These are phyloP conservation scores for Amaranthus hypochondriacus DNA, from an alignment of 148 eudicot genomes.

Conservation along the genomic window DNA sequence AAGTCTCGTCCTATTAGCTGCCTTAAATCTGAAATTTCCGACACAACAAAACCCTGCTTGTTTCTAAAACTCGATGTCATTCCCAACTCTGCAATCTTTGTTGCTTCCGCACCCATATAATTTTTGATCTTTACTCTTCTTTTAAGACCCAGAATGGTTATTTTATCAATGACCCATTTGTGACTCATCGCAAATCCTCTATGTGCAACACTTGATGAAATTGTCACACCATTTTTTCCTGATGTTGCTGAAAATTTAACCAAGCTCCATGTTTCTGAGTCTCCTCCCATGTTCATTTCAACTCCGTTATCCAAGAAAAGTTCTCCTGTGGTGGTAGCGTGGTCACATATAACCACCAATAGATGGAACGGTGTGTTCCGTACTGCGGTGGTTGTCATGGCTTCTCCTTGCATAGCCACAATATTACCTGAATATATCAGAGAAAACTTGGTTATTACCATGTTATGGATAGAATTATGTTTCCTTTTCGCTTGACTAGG, in stretches of 20 bases:
- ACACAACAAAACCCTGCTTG: conserved; percentile 28
- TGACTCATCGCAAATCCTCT: conserved; percentile 32
- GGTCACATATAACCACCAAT: conserved; percentile 33
- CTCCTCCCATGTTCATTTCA: conserved; percentile 34
- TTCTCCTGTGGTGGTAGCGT: conserved; percentile 24
- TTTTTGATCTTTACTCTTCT: conserved; percentile 20
- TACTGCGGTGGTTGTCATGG: conserved; percentile 40
- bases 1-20: conserved; percentile 41
- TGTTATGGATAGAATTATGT: neutral
- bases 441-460: neutral
- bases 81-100: conserved; percentile 1
- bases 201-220: conserved; percentile 33
- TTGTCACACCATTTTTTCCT: neutral
- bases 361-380: conserved; percentile 47
- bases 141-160: conserved; percentile 44
- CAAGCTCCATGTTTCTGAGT: conserved; percentile 27
- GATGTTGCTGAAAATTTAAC: conserved; percentile 26
- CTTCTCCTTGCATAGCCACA: conserved; percentile 49
- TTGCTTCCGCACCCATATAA: conserved; percentile 10
- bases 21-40: conserved; percentile 43
- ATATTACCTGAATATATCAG: conserved; percentile 29
- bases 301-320: conserved; percentile 51
- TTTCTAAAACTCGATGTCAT: conserved; percentile 18
- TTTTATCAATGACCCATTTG: conserved; percentile 36
- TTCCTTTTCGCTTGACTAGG: neutral